Evolutionary conservation across 2,329 filamentous ascomycete species (phyloP).

Genomic region (Fusarium neocosmosporiellum): DNA sequence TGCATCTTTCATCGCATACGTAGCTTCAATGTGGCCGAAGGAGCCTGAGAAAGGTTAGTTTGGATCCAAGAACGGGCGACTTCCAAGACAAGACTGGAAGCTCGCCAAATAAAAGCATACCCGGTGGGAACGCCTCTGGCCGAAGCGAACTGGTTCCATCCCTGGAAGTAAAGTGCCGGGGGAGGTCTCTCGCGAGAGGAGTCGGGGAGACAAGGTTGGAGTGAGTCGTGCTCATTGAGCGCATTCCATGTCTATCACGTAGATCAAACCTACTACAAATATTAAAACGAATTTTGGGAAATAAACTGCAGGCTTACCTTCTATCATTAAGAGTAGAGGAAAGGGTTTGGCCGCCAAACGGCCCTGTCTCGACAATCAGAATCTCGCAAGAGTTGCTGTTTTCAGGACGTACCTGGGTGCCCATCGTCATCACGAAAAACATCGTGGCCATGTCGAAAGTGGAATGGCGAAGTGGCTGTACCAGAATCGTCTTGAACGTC

Average conservation of each 20-base stretch:
- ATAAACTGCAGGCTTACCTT: slow-evolving; percentile 35
- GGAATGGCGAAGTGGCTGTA: slow-evolving; percentile 22
- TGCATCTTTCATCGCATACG: slow-evolving; percentile 45
- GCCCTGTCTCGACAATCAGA: slow-evolving; percentile 39
- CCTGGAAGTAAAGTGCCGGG: slow-evolving; percentile 40
- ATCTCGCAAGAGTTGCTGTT: neutral
- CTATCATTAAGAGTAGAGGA: slow-evolving; percentile 37
- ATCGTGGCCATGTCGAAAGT: slow-evolving; percentile 42
- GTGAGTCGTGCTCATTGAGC: slow-evolving; percentile 52
- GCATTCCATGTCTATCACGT: slow-evolving; percentile 49
- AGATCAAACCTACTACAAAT: slow-evolving; percentile 45
- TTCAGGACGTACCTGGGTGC: slow-evolving; percentile 38
- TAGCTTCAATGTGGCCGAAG: slow-evolving; percentile 42
- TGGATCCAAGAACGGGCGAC: neutral
- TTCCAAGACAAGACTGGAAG: neutral
- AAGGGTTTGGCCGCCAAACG: slow-evolving; percentile 38
- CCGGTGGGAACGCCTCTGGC: slow-evolving; percentile 27
- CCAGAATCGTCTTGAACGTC: slow-evolving; percentile 22
- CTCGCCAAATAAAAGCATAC: slow-evolving; percentile 5
- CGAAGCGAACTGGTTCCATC: slow-evolving; percentile 36
- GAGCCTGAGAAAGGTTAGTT: slow-evolving; percentile 39
- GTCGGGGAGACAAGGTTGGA: slow-evolving; percentile 54
- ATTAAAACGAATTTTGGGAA: slow-evolving; percentile 8
- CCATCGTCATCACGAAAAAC: slow-evolving; percentile 47
- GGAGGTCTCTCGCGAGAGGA: slow-evolving; percentile 44